These are phyloP conservation scores for Saturnispora dispora DNA, from an alignment of 805 yeast genomes.

Conservation along the genomic window DNA sequence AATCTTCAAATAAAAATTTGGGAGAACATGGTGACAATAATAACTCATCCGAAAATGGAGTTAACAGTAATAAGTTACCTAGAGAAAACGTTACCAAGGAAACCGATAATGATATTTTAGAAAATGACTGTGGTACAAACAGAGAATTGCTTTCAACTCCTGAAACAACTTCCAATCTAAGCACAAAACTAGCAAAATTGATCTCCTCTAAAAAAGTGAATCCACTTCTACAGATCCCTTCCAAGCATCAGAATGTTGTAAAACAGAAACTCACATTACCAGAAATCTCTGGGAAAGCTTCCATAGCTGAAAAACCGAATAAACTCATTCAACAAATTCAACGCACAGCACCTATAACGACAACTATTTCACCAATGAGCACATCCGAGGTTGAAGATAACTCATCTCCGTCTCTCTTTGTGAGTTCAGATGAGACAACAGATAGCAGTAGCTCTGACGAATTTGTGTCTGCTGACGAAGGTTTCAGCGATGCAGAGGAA, in stretches of 20 bases:
- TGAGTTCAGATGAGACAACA: neutral
- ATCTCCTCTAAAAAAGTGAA: neutral
- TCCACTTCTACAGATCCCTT: neutral
- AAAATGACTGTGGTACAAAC: neutral
- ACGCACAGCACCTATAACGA: neutral
- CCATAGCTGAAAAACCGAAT: neutral
- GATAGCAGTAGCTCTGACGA: neutral
- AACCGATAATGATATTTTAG: neutral
- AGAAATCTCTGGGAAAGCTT: neutral
- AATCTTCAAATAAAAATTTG: no score
- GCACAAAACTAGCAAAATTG: neutral
- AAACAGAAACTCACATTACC: neutral
- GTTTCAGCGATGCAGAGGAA: neutral
- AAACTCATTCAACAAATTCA: neutral
- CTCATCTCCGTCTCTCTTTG: neutral
- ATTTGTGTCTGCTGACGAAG: slow-evolving; percentile 1
- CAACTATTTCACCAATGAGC: neutral
- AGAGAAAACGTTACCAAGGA: no score
- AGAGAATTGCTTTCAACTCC: neutral
- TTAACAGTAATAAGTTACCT: neutral
- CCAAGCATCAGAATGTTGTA: neutral
- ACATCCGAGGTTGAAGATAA: neutral
- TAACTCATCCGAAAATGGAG: neutral
- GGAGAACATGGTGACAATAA: no score
- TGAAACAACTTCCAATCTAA: neutral